Evolutionary conservation across 345 rosid genomes (phyloP).

Genomic region (Gossypium sturtianum): DNA sequence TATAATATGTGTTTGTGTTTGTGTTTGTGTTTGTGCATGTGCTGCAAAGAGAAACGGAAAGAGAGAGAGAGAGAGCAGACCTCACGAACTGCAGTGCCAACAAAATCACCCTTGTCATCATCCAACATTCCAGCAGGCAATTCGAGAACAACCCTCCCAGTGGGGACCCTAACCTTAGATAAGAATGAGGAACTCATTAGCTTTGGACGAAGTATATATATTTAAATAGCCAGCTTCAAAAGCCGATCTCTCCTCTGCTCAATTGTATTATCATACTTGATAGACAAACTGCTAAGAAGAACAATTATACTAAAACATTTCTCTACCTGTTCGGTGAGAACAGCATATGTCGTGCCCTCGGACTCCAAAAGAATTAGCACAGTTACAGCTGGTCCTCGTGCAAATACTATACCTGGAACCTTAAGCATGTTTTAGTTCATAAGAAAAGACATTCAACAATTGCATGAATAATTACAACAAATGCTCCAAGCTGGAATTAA

Average conservation of each 20-base stretch:
- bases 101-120: constrained; percentile 76
- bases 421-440: constrained; percentile 37
- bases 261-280: neutral
- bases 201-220: neutral
- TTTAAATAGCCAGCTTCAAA: neutral
- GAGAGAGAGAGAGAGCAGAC: constrained; percentile 24
- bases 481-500: neutral
- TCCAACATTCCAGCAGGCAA: constrained; percentile 97
- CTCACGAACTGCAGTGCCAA: constrained; percentile 94
- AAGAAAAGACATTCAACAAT: neutral
- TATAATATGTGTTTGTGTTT: neutral
- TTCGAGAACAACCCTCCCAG: constrained; percentile 72
- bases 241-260: neutral
- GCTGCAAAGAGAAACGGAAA: neutral
- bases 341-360: constrained; percentile 60
- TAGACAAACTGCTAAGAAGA: neutral
- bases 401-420: constrained; percentile 97
- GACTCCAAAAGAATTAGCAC: constrained; percentile 78
- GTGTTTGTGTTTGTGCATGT: neutral
- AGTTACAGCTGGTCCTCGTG: constrained; percentile 87
- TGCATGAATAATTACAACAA: neutral
- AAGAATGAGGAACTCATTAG: constrained; percentile 11
- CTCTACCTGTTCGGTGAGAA: constrained; percentile 87
- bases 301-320: neutral
- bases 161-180: constrained; percentile 80